Conservation (phyloP, 179 eudicot genomes). For the Monotropa hypopitys region DNA sequence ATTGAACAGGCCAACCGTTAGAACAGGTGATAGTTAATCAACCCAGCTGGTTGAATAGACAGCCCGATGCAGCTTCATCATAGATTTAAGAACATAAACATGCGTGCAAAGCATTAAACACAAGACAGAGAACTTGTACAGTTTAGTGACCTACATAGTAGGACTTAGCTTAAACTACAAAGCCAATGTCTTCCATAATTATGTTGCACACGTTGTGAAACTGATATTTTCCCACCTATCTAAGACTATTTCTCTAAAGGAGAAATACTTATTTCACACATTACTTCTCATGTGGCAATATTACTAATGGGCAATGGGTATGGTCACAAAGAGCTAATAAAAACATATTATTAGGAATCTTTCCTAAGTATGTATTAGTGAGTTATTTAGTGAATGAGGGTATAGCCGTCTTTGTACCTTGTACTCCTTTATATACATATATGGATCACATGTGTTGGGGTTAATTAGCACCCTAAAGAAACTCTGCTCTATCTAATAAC, state of each 20-base stretch:
- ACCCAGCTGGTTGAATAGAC: not conserved
- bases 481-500: too few species aligned
- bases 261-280: not conserved
- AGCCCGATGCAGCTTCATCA: not conserved
- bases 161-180: not conserved
- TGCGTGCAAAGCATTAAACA: not conserved
- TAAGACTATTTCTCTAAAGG: not conserved
- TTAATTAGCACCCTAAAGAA: too few species aligned
- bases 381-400: too few species aligned
- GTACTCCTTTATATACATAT: too few species aligned
- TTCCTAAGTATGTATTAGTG: not conserved
- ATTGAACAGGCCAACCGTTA: not conserved
- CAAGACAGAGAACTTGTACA: not conserved
- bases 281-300: not conserved
- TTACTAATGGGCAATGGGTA: not conserved
- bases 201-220: too few species aligned
- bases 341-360: not conserved
- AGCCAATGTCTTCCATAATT: not conserved
- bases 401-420: too few species aligned
- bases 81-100: not conserved
- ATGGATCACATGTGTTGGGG: too few species aligned
- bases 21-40: not conserved
- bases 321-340: not conserved
- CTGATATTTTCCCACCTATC: not conserved
- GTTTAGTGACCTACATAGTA: not conserved